A percentile compares a stretch with the other conserved stretches of the same genome.
phyloP scores from a whole-genome alignment of 129 eudicot species.

The Lactuca saligna region DNA sequence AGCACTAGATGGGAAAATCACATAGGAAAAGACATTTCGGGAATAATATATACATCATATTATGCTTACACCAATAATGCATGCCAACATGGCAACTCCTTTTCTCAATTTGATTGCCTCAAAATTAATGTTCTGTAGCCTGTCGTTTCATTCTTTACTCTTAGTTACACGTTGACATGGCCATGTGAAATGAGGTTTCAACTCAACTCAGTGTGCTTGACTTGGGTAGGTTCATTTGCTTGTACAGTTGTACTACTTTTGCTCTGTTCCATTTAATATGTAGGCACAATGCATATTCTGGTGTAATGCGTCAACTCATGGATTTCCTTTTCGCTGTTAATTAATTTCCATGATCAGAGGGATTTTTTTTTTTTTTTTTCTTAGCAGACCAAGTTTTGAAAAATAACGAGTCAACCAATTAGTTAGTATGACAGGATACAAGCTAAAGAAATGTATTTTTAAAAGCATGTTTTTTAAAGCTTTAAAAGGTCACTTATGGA shows the following conservation, averaged over 20 bases:
- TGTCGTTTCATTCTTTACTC: conserved; percentile 19
- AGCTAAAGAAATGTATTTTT: neutral
- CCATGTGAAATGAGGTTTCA: conserved; percentile 14
- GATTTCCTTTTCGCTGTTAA: neutral
- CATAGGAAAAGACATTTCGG: conserved; percentile 24
- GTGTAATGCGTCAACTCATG: conserved; percentile 14
- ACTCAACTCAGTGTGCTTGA: conserved; percentile 15
- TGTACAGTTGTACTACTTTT: neutral
- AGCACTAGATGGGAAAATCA: conserved; percentile 31
- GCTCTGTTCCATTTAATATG: conserved; percentile 3
- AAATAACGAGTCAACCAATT: neutral
- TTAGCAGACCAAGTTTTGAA: neutral
- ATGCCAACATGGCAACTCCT: conserved; percentile 28
- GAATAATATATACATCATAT: conserved; percentile 37
- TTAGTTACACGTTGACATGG: conserved; percentile 6
- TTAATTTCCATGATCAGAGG: neutral
- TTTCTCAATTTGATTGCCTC: conserved; percentile 4
- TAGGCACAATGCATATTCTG: conserved; percentile 13
- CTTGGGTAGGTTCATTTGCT: conserved; percentile 15
- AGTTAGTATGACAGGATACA: neutral
- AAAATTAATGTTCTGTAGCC: conserved; percentile 1
- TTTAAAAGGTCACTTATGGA: conserved; percentile 26
- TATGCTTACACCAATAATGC: conserved; percentile 40
- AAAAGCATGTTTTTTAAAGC: neutral
- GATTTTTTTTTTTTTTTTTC: neutral